Base-by-base conservation (phyloP, 2,329 filamentous ascomycete species). In the Cordyceps cateniannulata region DNA sequence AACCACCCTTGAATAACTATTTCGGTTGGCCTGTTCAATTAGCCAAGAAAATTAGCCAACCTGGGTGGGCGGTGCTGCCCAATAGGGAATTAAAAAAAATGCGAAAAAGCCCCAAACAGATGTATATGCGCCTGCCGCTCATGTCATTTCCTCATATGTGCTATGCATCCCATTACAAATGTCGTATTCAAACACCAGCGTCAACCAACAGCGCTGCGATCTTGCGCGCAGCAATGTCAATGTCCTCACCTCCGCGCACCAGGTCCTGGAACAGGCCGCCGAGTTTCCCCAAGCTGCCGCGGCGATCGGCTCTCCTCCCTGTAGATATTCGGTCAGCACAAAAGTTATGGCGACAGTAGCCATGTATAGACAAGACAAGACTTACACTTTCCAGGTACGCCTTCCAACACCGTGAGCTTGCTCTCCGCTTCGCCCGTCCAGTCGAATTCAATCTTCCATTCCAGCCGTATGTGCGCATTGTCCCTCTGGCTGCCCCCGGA, bases 401-500 rank as follows among this genome's bases (percentile, higher is more conserved):
- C 81, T 2, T 85, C 74, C 63, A 83, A 69, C 12, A 86, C 75
- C 5, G 73, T 74, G 18, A 90, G 72, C 49, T 76, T 76, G 65
- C 82, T 89, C 66, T 82, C 80, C 5, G 85, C 87, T 68, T 90
- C 88, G 6, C 88, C 88, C 0, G 86, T 87, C 87, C 87, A 90
- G 70, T 90, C 87, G 67, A 90, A 89, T 2, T 73, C 72, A 48
- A 89, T 85, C 51, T 72, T 76, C 88, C 88, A 91, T 61, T 79
- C 76, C 1, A 90, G 73, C 27, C 83, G 79, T 5, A 86, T 60
- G 12, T 76, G 70, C 2, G 80, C 75, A 10, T 73, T 63, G 1
- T 70, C 68, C 1, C 74, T 69, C 53, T 72, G 59, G 74, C 65
- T 64, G 55, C 67, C 57, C 66, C 60, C 65, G 3, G 65, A 52